phyloP scores from a whole-genome alignment of 1,139 yeast genomes.

The Yamadazyma kanchanaburiensis region DNA sequence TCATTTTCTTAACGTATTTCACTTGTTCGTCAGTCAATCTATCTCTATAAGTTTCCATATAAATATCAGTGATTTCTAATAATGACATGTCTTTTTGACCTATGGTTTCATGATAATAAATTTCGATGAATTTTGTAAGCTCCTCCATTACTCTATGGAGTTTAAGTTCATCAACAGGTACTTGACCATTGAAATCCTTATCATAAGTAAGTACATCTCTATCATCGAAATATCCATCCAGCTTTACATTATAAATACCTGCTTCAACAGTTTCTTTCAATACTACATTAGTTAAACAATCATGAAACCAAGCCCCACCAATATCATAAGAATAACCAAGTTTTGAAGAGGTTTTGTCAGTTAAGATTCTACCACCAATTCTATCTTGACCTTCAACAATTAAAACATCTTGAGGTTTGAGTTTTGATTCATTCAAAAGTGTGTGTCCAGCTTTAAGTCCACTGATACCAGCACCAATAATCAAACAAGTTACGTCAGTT shows the following conservation, averaged over 20 bases:
- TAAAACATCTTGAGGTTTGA: conserved; percentile 28
- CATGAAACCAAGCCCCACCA: conserved; percentile 93
- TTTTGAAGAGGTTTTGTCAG: conserved; percentile 26
- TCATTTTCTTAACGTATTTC: conserved; percentile 44
- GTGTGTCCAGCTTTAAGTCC: conserved; percentile 77
- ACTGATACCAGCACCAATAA: conserved; percentile 82
- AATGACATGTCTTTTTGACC: conserved; percentile 50
- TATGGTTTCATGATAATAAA: conserved; percentile 44
- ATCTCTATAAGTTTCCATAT: conserved; percentile 42
- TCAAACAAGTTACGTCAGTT: conserved; percentile 14
- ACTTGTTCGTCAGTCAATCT: conserved; percentile 53
- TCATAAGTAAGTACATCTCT: conserved; percentile 40
- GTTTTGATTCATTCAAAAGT: conserved; percentile 38
- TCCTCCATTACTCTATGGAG: conserved; percentile 48
- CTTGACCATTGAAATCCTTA: conserved; percentile 38
- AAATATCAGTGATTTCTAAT: conserved; percentile 43
- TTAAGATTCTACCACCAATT: conserved; percentile 48
- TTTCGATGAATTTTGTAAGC: conserved; percentile 57
- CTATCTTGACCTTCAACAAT: conserved; percentile 50
- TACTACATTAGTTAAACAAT: conserved; percentile 62
- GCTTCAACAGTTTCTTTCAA: conserved; percentile 26
- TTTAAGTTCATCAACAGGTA: conserved; percentile 26
- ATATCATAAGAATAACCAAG: conserved; percentile 53
- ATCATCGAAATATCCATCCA: conserved; percentile 51
- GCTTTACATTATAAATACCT: conserved; percentile 20